A percentile compares a stretch with the other conserved stretches of the same genome.
phyloP scores from a whole-genome alignment of 1,284 basidiomycete genomes.

The Pseudozyma sp. region DNA sequence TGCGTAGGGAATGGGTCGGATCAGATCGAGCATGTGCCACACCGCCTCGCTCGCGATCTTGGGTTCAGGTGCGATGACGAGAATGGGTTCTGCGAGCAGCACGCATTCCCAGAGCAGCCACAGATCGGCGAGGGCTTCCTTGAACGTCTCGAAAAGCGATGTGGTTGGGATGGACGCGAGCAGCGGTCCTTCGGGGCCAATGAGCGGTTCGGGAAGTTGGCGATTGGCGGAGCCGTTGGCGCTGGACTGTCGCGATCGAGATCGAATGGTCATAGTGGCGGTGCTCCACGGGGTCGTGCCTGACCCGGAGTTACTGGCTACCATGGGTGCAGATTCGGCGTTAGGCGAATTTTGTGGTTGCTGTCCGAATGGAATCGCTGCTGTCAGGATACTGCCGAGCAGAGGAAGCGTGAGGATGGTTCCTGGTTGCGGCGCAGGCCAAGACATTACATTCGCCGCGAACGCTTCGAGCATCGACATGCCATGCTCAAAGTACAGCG shows the following conservation, averaged over 20 bases:
- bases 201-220: conserved; percentile 41
- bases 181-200: conserved; percentile 40
- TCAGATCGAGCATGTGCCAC: conserved; percentile 77
- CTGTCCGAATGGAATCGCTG: conserved; percentile 57
- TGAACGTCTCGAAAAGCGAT: conserved; percentile 60
- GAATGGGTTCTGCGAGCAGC: conserved; percentile 80
- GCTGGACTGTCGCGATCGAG: conserved; percentile 20
- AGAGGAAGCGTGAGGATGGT: conserved; percentile 56
- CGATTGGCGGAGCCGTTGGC: conserved; percentile 6
- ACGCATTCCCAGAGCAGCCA: conserved; percentile 80
- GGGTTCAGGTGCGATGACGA: conserved; percentile 83
- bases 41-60: conserved; percentile 83
- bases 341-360: conserved; percentile 58
- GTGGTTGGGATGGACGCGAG: conserved; percentile 81
- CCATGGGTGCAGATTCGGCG: conserved; percentile 30
- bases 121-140: conserved; percentile 75
- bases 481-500: conserved; percentile 64
- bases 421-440: conserved; percentile 60
- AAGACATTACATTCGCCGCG: conserved; percentile 53
- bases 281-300: conserved; percentile 7
- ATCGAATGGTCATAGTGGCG: conserved; percentile 41
- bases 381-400: conserved; percentile 54
- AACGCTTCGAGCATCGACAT: conserved; percentile 64
- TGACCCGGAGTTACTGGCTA: conserved; percentile 1
- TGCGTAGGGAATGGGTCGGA: conserved; percentile 86